These are phyloP conservation scores for Lonicera japonica DNA, from an alignment of 129 eudicot genomes.

Conservation along the genomic window DNA sequence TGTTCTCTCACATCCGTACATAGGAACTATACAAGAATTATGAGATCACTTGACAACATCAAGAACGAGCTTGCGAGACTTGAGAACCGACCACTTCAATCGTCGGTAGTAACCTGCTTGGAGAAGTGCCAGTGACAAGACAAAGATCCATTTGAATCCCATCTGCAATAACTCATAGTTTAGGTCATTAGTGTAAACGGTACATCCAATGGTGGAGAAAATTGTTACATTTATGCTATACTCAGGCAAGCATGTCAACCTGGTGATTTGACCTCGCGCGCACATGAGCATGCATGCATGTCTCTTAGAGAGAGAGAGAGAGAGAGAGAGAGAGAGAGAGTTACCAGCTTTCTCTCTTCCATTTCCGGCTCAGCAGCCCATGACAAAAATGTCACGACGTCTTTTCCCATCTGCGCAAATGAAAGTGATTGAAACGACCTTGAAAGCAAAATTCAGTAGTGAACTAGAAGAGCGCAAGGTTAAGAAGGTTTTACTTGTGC, in stretches of 20 bases:
- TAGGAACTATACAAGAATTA: no score
- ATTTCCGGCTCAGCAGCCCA: constrained; percentile 96
- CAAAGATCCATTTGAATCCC: constrained; percentile 89
- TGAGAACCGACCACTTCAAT: constrained; percentile 67
- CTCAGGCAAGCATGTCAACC: no score
- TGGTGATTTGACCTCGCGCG: no score
- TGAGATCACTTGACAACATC: constrained; percentile 58
- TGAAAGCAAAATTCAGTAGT: background rate
- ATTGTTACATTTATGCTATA: no score
- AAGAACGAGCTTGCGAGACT: constrained; percentile 73
- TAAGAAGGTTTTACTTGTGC: constrained; percentile 42
- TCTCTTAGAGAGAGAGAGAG: no score
- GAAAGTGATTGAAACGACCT: no score
- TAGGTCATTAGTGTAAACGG: background rate
- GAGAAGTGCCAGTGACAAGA: constrained; percentile 62
- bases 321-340: background rate
- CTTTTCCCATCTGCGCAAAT: constrained; percentile 70
- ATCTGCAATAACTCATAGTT: constrained; percentile 33
- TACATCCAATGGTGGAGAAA: no score
- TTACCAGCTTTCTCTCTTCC: constrained; percentile 86
- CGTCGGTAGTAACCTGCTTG: constrained; percentile 76
- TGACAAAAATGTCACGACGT: constrained; percentile 56
- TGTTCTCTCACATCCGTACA: no score
- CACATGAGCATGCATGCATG: no score
- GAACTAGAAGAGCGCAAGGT: background rate